Base-by-base conservation (phyloP, 768 basidiomycete species). In the Leccinum incarnatum region DNA sequence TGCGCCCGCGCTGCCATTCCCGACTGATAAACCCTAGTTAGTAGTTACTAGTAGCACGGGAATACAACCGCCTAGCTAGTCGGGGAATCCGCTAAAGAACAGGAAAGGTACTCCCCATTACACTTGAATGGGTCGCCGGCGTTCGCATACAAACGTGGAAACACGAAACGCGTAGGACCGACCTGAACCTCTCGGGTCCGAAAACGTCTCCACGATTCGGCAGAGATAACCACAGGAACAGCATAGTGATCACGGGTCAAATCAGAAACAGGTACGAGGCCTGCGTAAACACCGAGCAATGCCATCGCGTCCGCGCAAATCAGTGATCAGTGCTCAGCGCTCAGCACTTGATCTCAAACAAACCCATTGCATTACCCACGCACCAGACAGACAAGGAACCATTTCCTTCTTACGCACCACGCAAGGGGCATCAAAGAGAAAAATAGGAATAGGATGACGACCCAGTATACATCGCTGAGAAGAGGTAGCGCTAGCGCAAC, bases 391-490 rank as follows among this genome's bases (percentile, higher is more conserved):
- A 40, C 21, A 14, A 29, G 23, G 11, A 30, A 9, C 11, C 37
- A 5, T 14, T 46, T 5, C 51, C n/a, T 45, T 45, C 42, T 45
- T 45, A 45, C 19, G 17, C 40, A 40, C 40, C 46, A 23, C 5
- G 47, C 47, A 48, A 25, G 10, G 4, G 11, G 23, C 23, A 17
- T 23, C 23, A 48, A 48, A 42, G 42, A 12, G 42, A 58, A 8
- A 21, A 36, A 14, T 45, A n/a, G 15, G 40, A 15, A n/a, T 21
- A 32, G 29, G 11, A 34, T 3, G 49, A 51, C 11, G 21, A 55
- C 50, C 29, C 58, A 48, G 25, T 56, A 57, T 59, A 70, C 60
- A 68, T 53, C 19, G 45, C 21, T 12, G 17, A 45, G 36, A 49
- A n/a, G 36, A 37, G 11, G 57, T 27, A 46, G 27, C 10, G 30